Evolutionary conservation across 495 filamentous ascomycete species (phyloP).

Genomic region (Aspergillus nanangensis): DNA sequence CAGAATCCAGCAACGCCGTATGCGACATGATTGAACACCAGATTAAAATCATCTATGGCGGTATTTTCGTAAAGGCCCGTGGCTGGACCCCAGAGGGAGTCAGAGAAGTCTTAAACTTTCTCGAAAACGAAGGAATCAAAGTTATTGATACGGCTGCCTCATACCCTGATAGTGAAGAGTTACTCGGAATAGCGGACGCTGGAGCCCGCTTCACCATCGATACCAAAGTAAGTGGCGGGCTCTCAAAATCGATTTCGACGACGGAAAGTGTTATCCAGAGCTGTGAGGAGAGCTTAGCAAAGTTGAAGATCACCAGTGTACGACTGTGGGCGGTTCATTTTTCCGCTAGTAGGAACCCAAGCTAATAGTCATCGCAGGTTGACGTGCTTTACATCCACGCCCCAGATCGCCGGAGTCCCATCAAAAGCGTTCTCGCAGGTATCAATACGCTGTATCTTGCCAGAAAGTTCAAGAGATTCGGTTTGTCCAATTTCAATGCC

Average conservation of each 20-base stretch:
- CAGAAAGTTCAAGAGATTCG: constrained; percentile 22
- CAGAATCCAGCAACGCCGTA: no score
- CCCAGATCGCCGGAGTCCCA: constrained; percentile 26
- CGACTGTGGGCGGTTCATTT: background rate
- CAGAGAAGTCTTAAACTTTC: constrained; percentile 5
- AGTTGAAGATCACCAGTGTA: constrained; percentile 17
- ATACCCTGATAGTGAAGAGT: constrained; percentile 24
- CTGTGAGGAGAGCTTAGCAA: constrained; percentile 10
- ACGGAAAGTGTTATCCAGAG: constrained; percentile 19
- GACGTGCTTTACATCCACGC: constrained; percentile 29
- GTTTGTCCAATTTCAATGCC: constrained; percentile 36
- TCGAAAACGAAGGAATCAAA: constrained; percentile 20
- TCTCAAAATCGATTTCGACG: constrained; percentile 12
- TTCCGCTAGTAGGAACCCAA: background rate
- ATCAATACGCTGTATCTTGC: constrained; percentile 27
- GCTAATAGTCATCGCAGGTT: constrained; percentile 9
- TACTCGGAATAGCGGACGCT: constrained; percentile 19
- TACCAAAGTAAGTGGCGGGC: constrained; percentile 31
- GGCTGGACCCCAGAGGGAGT: no score
- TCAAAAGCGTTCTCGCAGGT: constrained; percentile 23
- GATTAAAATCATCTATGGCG: no score
- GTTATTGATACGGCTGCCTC: constrained; percentile 32
- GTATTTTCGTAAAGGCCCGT: no score
- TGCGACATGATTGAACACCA: no score
- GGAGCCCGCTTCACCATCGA: constrained; percentile 28